phyloP scores from a whole-genome alignment of 2,329 filamentous ascomycete species.

The Cercospora citrullina region DNA sequence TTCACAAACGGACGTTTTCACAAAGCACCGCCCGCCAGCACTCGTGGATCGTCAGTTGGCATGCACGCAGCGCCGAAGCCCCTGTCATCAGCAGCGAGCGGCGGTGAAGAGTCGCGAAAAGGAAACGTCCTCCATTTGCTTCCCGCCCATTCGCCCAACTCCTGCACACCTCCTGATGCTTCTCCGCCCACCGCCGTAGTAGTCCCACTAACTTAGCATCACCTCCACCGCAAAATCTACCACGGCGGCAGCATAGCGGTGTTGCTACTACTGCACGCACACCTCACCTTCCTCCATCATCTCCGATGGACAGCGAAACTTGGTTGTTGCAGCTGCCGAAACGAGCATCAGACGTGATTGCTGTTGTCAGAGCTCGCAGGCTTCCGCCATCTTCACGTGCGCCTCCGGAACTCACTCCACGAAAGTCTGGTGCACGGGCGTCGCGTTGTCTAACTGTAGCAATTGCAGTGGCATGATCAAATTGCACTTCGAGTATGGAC shows the following conservation, averaged over 20 bases:
- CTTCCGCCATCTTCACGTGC: neutral
- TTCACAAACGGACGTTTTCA: neutral
- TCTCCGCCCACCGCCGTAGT: neutral
- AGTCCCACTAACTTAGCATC: neutral
- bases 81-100: constrained; percentile 5
- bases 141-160: neutral
- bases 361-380: neutral
- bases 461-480: neutral
- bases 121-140: constrained; percentile 1
- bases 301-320: neutral
- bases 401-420: neutral
- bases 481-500: neutral
- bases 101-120: constrained; percentile 1
- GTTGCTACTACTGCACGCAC: neutral
- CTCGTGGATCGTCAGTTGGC: neutral
- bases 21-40: neutral
- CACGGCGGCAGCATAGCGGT: neutral
- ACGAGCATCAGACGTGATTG: neutral
- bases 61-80: neutral
- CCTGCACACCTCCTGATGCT: neutral
- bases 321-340: neutral
- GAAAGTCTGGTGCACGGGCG: neutral
- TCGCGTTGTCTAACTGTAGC: neutral
- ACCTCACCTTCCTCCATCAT: neutral
- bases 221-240: neutral